These are phyloP conservation scores for Arachis hypogaea DNA, from an alignment of 306 rosid genomes.

Conservation along the genomic window DNA sequence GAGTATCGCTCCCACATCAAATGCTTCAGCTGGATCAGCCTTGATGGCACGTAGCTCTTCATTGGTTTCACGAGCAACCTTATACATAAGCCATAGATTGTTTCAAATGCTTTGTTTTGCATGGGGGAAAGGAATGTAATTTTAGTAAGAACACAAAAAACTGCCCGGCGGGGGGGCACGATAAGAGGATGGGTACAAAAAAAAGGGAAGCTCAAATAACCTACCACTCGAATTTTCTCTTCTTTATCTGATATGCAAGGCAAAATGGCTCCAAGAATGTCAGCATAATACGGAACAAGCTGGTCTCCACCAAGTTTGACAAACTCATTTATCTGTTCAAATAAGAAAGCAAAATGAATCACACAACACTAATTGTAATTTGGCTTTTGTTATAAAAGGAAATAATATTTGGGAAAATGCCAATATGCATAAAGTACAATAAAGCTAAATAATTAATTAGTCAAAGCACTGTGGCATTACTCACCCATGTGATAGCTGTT, in stretches of 20 bases:
- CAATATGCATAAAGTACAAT: constrained; percentile 18
- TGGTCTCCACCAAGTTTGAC: constrained; percentile 99
- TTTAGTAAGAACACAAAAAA: background rate
- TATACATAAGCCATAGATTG: constrained; percentile 31
- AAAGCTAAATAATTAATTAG: constrained; percentile 9
- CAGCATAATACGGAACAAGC: constrained; percentile 96
- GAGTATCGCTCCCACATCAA: constrained; percentile 86
- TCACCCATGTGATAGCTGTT: constrained; percentile 96
- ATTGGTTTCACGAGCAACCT: constrained; percentile 99
- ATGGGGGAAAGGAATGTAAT: constrained; percentile 18
- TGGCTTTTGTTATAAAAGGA: constrained; percentile 18
- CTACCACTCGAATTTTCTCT: constrained; percentile 98
- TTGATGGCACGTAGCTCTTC: constrained; percentile 87
- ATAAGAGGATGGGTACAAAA: background rate
- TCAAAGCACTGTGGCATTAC: constrained; percentile 38
- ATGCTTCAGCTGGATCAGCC: constrained; percentile 87
- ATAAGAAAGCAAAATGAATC: constrained; percentile 28
- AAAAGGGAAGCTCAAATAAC: constrained; percentile 35
- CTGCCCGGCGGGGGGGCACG: background rate
- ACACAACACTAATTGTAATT: constrained; percentile 21
- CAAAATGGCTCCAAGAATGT: constrained; percentile 91
- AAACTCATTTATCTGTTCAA: constrained; percentile 84
- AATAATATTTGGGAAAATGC: background rate
- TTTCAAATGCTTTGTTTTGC: constrained; percentile 28
- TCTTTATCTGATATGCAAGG: constrained; percentile 99